These are phyloP conservation scores for Triticum timopheevii DNA, from an alignment of 176 grass and related monocot species.

Conservation along the genomic window DNA sequence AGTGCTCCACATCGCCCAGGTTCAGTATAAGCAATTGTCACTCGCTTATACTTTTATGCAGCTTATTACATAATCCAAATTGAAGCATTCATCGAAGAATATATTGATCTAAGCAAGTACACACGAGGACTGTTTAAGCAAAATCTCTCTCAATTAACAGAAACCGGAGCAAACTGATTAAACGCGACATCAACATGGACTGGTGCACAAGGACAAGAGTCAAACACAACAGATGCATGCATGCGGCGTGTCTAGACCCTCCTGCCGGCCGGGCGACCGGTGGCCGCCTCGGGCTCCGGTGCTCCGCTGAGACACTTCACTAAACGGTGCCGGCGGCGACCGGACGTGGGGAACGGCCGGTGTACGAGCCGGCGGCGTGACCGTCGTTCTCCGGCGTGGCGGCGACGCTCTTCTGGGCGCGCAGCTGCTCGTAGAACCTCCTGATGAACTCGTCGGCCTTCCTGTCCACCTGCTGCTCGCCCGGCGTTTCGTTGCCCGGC, in stretches of 20 bases:
- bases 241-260: background rate
- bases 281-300: background rate
- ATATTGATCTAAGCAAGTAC: background rate
- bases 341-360: background rate
- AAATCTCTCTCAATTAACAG: background rate
- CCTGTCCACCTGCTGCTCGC: slow-evolving; percentile 50
- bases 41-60: background rate
- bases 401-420: slow-evolving; percentile 53
- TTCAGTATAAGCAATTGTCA: too few relatives aligned
- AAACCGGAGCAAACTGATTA: background rate
- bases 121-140: background rate
- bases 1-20: background rate
- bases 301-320: background rate
- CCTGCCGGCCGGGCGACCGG: slow-evolving; percentile 7
- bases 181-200: background rate
- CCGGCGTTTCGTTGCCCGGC: background rate
- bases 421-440: slow-evolving; percentile 78
- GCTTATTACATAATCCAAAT: background rate
- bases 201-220: background rate
- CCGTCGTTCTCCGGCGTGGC: slow-evolving; percentile 52
- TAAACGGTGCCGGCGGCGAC: slow-evolving; percentile 4
- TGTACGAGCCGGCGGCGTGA: slow-evolving; percentile 28
- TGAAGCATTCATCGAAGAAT: background rate
- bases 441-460: slow-evolving; percentile 70
- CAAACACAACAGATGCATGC: slow-evolving; percentile 14